Evolutionary conservation across 1,139 yeast genomes (phyloP), one percentile per base, ranked within the genome.

Genomic region (Kodamaea alishanica): DNA sequence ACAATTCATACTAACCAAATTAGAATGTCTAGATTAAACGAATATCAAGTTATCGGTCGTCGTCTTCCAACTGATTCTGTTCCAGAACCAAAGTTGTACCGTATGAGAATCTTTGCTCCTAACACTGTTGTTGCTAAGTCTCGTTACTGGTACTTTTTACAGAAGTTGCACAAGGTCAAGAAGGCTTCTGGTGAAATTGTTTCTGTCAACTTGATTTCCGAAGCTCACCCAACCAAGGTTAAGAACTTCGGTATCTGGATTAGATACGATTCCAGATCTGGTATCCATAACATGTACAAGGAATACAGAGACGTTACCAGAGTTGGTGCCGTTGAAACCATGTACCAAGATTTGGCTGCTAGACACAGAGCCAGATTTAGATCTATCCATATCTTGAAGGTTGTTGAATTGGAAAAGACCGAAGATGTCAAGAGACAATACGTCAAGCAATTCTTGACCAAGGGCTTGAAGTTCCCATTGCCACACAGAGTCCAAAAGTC

Each of bases 341-440:
- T 92, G 84, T 92, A 92, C 94, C 92, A 87, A 76, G 98, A 94
- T 77, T 86, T 92, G 84, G 99, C 99, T 76, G 97, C 98, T 61
- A 92, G 98, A 81, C 99, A 92, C 95, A 89, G 98, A 85, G 94
- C 98, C 69, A 89, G 99, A 83, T 92, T 92, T 83, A 88, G 98
- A 85, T 84, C 92, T 61, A 87, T 92, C 75, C 98, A 92, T 88
- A 88, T 84, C 73, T 81, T 84, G 71, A 92, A 92, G 89, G 97
- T 92, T 72, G 97, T 90, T 70, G 97, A 92, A 80, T 83, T 92
- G 67, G 96, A 84, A 76, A 90, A 88, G 84, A 81, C 94, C 60
- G 95, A 86, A 53, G 98, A 92, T 65, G 96, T 92, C 73, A 92
- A 88, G 92, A 89, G 99, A 79, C 97, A 88, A 77, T 90, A 92